Evolutionary conservation across 2,329 filamentous ascomycete genomes (phyloP), one percentile per base, ranked within the genome.

Genomic region (Escovopsis sp.): DNA sequence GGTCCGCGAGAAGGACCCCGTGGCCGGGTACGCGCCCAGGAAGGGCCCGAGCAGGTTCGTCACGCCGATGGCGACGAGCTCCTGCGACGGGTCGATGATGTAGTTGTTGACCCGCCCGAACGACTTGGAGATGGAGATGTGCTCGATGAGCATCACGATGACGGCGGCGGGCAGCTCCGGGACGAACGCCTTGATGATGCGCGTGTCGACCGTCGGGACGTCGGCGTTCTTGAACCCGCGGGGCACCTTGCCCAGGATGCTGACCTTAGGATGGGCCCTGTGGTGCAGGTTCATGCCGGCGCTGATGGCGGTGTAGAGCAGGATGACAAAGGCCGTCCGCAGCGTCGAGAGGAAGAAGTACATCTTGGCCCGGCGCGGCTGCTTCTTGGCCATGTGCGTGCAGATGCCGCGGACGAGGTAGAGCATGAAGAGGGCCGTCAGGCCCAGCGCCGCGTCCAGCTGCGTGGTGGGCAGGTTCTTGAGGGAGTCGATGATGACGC

Each of bases 1-100:
- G 16, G 86, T 94, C 46, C 86, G 77, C 7, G 84, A 89, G 68
- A 94, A 94, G 2, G 86, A 93, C 6, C 86, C 87, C 10, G 86
- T 94, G 0, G 84, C 83, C 4, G 86, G 84, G 51, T 93, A 94
- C 2, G 70, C 85, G 40, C 86, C 83, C 2, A 89, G 66, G 66
- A 91, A 89, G 9, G 84, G 79, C 14, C 79, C 81, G 9, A 88
- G 69, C 30, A 87, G 62, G 55, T 88, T 88, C 32, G 73, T 76
- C 3, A 86, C 72, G 48, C 82, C 82, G 50, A 87, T 84, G 31
- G 81, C 82, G 25, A 88, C 79, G 39, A 88, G 64, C 55, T 88
- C 82, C 57, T 88, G 83, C 2, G 82, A 86, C 1, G 83, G 83
- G 48, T 87, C 72, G 55, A 87, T 86, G 38, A 74, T 77, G 58